These are phyloP conservation scores for Prunus campanulata DNA, from an alignment of 306 rosid genomes.

Conservation along the genomic window DNA sequence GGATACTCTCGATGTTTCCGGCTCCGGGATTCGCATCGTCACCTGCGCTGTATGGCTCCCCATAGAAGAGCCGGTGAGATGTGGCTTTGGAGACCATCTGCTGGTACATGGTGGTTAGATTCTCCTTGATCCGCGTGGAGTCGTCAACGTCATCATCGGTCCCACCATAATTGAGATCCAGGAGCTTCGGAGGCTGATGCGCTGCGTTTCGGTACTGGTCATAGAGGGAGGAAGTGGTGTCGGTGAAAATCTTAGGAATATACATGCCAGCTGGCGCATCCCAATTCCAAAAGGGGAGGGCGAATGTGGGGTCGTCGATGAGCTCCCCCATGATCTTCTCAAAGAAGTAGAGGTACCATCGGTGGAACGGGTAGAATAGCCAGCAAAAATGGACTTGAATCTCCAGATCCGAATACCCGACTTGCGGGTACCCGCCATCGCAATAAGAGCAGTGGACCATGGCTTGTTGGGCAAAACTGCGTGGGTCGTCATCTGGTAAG, in stretches of 20 bases:
- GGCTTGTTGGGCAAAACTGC: slow-evolving; percentile 62
- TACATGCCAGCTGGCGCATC: slow-evolving; percentile 61
- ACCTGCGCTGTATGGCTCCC: slow-evolving; percentile 49
- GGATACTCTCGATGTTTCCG: slow-evolving; percentile 59
- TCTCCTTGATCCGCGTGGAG: not conserved
- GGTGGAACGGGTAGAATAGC: slow-evolving; percentile 18
- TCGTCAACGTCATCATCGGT: not conserved
- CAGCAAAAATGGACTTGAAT: slow-evolving; percentile 14
- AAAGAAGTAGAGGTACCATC: slow-evolving; percentile 9
- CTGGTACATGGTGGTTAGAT: slow-evolving; percentile 57
- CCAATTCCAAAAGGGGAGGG: slow-evolving; percentile 73
- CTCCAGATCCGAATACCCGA: not conserved
- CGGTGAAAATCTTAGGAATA: slow-evolving; percentile 39
- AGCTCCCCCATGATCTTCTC: slow-evolving; percentile 22
- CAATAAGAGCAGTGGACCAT: slow-evolving; percentile 75
- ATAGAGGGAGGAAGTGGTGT: slow-evolving; percentile 49
- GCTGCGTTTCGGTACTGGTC: slow-evolving; percentile 32
- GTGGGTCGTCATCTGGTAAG: slow-evolving; percentile 59
- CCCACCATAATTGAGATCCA: slow-evolving; percentile 38
- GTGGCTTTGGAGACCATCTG: slow-evolving; percentile 57
- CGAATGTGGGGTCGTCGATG: slow-evolving; percentile 49
- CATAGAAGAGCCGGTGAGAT: slow-evolving; percentile 45
- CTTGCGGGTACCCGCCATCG: slow-evolving; percentile 48
- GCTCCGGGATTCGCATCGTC: slow-evolving; percentile 46
- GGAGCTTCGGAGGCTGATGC: slow-evolving; percentile 53